phyloP scores from a whole-genome alignment of 176 grass and related monocot species.

The Ensete ventricosum region DNA sequence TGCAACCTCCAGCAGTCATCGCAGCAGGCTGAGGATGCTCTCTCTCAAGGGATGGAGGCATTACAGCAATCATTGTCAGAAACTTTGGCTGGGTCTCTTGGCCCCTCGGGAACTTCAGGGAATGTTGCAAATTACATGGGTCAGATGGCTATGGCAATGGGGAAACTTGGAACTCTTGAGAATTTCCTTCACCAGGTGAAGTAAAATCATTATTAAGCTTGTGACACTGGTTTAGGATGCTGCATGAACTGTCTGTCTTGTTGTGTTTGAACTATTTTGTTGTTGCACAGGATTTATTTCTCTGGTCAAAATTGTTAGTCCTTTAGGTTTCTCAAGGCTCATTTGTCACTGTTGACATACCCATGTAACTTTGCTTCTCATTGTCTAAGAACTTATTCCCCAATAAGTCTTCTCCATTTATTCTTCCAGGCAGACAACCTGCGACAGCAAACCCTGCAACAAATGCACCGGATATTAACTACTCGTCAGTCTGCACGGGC shows the following conservation, averaged over 20 bases:
- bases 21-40: slow-evolving; percentile 25
- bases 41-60: slow-evolving; percentile 28
- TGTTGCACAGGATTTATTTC: background rate
- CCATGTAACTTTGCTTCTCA: too few relatives aligned
- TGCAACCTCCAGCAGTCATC: slow-evolving; percentile 34
- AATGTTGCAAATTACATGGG: slow-evolving; percentile 25
- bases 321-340: background rate
- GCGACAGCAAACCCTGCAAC: slow-evolving; percentile 30
- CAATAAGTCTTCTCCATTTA: background rate
- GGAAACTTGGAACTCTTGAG: slow-evolving; percentile 32
- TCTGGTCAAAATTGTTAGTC: background rate
- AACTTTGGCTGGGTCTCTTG: slow-evolving; percentile 20
- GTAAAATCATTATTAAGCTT: background rate
- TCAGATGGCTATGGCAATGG: slow-evolving; percentile 37
- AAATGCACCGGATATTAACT: slow-evolving; percentile 36
- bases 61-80: slow-evolving; percentile 32
- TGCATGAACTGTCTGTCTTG: background rate
- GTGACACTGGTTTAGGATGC: background rate
- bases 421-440: slow-evolving; percentile 41
- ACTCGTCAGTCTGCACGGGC: slow-evolving; percentile 40
- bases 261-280: background rate
- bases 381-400: too few relatives aligned
- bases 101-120: slow-evolving; percentile 8
- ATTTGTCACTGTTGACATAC: background rate
- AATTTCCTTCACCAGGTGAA: slow-evolving; percentile 36